Evolutionary conservation across 441 rosid species (phyloP).

Genomic region (Jatropha podagrica): DNA sequence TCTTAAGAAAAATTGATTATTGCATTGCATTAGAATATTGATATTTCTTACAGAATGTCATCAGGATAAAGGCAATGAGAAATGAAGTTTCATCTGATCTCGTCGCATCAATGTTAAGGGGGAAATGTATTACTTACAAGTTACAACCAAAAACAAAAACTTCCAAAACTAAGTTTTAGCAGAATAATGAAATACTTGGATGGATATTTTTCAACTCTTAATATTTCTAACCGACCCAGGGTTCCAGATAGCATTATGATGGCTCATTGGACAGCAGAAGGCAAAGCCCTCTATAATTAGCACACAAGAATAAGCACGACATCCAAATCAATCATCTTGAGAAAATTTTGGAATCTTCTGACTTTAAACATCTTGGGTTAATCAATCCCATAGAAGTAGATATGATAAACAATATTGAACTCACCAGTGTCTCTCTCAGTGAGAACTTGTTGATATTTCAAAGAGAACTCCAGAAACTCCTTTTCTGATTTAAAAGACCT

Average conservation of each 20-base stretch:
- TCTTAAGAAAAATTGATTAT: neutral
- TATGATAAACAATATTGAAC: slow-evolving; percentile 20
- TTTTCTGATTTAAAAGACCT: slow-evolving; percentile 66
- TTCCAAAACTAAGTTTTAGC: neutral
- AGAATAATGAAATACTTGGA: neutral
- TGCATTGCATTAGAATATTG: neutral
- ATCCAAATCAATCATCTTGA: neutral
- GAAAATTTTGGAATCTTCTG: neutral
- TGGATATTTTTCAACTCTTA: neutral
- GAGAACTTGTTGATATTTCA: slow-evolving; percentile 84
- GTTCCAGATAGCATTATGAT: neutral
- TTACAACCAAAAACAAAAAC: neutral
- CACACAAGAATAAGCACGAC: neutral
- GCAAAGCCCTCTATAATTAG: neutral
- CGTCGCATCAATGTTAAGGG: neutral
- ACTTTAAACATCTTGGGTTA: neutral
- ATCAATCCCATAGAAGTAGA: slow-evolving; percentile 9
- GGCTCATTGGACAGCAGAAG: neutral
- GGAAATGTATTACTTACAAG: neutral
- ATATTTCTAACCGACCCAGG: neutral
- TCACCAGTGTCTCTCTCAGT: slow-evolving; percentile 84
- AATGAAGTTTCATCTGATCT: neutral
- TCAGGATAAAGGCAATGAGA: neutral
- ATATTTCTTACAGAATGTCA: neutral
- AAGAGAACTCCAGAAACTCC: slow-evolving; percentile 77